Conservation (phyloP, 2,329 filamentous ascomycete genomes). For the Purpureocillium lavendulum region DNA sequence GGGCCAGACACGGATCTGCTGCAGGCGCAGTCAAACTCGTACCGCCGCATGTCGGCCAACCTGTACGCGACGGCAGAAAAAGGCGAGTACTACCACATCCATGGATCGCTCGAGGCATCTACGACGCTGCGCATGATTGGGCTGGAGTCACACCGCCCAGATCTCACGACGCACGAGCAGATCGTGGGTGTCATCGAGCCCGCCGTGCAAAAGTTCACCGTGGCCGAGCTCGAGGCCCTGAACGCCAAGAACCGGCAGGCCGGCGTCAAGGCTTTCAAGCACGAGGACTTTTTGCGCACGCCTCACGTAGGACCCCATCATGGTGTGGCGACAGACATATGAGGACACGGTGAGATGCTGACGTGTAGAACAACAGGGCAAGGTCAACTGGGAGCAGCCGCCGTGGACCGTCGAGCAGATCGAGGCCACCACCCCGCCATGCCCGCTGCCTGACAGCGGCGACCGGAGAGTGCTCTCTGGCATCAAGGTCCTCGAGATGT, state of each 20-base stretch:
- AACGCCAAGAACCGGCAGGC: slow-evolving; percentile 50
- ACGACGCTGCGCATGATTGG: slow-evolving; percentile 64
- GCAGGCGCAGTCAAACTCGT: slow-evolving; percentile 60
- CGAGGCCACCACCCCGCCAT: slow-evolving; percentile 39
- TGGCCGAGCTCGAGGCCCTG: slow-evolving; percentile 47
- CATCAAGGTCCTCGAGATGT: slow-evolving; percentile 66
- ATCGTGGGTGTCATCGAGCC: slow-evolving; percentile 52
- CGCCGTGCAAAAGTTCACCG: slow-evolving; percentile 46
- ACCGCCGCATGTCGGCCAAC: slow-evolving; percentile 65
- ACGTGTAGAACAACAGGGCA: slow-evolving; percentile 29
- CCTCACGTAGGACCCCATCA: slow-evolving; percentile 23
- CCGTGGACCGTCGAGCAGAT: slow-evolving; percentile 43
- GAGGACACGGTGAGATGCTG: not conserved
- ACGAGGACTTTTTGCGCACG: slow-evolving; percentile 50
- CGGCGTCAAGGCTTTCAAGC: slow-evolving; percentile 50
- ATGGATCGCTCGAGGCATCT: slow-evolving; percentile 64
- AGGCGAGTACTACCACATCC: slow-evolving; percentile 66
- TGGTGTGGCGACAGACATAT: no score
- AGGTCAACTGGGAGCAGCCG: slow-evolving; percentile 27
- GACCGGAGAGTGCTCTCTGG: slow-evolving; percentile 38
- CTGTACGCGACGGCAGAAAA: slow-evolving; percentile 59
- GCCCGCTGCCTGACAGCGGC: slow-evolving; percentile 22
- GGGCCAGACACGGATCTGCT: slow-evolving; percentile 60
- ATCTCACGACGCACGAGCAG: slow-evolving; percentile 50
- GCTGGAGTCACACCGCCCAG: slow-evolving; percentile 50